Evolutionary conservation across 306 rosid genomes (phyloP).

Genomic region (Vigna unguiculata): DNA sequence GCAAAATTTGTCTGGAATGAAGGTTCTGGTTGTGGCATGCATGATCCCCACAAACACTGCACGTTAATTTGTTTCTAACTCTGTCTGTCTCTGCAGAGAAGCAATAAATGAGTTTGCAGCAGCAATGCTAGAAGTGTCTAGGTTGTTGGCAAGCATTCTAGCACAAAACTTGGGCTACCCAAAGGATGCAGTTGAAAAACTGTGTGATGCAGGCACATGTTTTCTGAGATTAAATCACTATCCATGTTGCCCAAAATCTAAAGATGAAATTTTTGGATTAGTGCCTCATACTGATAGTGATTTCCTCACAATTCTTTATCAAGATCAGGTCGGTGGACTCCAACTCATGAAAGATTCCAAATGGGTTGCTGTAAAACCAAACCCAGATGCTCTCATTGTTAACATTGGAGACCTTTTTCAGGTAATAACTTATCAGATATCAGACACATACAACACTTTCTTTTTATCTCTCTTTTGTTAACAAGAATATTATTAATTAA

Average conservation of each 20-base stretch:
- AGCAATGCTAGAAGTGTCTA: slow-evolving; percentile 76
- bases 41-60: slow-evolving; percentile 18
- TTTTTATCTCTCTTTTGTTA: too few species aligned
- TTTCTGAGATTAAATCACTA: slow-evolving; percentile 86
- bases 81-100: slow-evolving; percentile 55
- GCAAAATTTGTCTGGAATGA: slow-evolving; percentile 42
- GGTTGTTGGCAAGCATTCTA: slow-evolving; percentile 71
- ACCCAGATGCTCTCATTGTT: slow-evolving; percentile 79
- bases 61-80: slow-evolving; percentile 43
- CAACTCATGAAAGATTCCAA: slow-evolving; percentile 90
- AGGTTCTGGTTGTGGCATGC: slow-evolving; percentile 1
- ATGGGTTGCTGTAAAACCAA: slow-evolving; percentile 92
- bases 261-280: slow-evolving; percentile 67
- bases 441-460: too few species aligned
- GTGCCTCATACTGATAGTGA: slow-evolving; percentile 97
- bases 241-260: slow-evolving; percentile 70
- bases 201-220: slow-evolving; percentile 78
- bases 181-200: slow-evolving; percentile 57
- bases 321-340: slow-evolving; percentile 92
- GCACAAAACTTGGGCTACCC: slow-evolving; percentile 67
- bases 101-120: slow-evolving; percentile 76
- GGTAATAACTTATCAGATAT: slow-evolving; percentile 48
- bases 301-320: slow-evolving; percentile 83
- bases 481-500: too few species aligned
- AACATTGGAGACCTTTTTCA: slow-evolving; percentile 95